phyloP scores from a whole-genome alignment of 805 yeast species.

The Metschnikowia amazonensis region DNA sequence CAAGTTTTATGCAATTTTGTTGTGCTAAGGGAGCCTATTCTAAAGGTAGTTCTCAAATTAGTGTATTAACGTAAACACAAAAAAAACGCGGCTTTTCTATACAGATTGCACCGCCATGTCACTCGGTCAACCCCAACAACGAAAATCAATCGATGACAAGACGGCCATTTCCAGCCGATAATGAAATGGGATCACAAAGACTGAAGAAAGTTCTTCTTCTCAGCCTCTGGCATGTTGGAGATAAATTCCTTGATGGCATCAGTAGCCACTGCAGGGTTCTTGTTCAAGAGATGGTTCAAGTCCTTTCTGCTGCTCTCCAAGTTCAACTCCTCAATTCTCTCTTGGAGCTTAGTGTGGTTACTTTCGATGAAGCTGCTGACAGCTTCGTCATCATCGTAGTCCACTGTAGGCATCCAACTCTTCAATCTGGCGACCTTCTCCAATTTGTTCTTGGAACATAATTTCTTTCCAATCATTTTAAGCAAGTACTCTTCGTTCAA shows the following conservation, averaged over 20 bases:
- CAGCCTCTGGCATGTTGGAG: conserved; percentile 32
- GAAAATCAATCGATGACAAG: conserved; percentile 1
- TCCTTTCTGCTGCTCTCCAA: conserved; percentile 63
- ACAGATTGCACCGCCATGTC: background rate
- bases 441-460: conserved; percentile 56
- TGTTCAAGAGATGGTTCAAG: conserved; percentile 49
- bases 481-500: conserved; percentile 86
- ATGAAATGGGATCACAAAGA: conserved; percentile 13
- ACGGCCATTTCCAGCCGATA: background rate
- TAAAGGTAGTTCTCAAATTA: background rate
- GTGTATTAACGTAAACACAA: conserved; percentile 1
- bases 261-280: conserved; percentile 29
- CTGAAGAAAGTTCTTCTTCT: conserved; percentile 27
- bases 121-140: conserved; percentile 4
- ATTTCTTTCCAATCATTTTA: conserved; percentile 63
- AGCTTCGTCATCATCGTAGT: conserved; percentile 66
- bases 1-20: background rate
- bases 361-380: conserved; percentile 86
- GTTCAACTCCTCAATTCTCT: conserved; percentile 59
- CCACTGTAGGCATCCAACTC: conserved; percentile 79
- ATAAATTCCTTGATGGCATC: conserved; percentile 36
- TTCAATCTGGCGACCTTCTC: conserved; percentile 84
- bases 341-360: conserved; percentile 61
- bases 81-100: conserved; percentile 3
- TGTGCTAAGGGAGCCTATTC: background rate